Evolutionary conservation across 352 stramenopile species (phyloP), one percentile per base, ranked within the genome.

Genomic region (Vaucheria bursata): DNA sequence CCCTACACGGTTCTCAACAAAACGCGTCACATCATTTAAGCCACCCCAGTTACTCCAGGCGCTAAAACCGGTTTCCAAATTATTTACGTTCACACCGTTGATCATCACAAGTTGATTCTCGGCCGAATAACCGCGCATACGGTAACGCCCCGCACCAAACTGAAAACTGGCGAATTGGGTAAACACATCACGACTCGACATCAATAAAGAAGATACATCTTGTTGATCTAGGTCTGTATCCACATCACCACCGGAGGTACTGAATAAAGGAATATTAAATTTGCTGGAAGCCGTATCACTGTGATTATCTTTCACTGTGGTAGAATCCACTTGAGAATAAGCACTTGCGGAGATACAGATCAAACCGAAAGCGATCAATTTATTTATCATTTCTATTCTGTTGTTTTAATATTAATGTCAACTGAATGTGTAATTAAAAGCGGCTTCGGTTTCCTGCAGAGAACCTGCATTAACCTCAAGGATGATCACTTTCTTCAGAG

Each of bases 211-310:
- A 59, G 45, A 59, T 59, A 25, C 18, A 18, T 25, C 45, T 25
- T 59, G 45, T 59, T 59, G 45, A 59, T 25, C 25, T 18, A 59
- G 12, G 25, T 59, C 45, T 25, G 45, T 18, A 59, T 59, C 45
- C 18, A 59, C 25, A 59, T 59, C 45, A 59, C 45, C 45, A 59
- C 45, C 45, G 18, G 45, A 18, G 12, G 45, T 25, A 59, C 25
- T 59, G 25, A 59, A 59, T 18, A 59, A 18, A 59, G 45, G 45
- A 59, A 59, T 59, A 59, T 59, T 59, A 59, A 59, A 59, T 59
- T 18, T 59, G 45, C 25, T 59, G 25, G 18, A n/a, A n/a, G n/a
- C n/a, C n/a, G n/a, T n/a, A n/a, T n/a, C n/a, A n/a, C n/a, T n/a
- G n/a, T n/a, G n/a, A n/a, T n/a, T n/a, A n/a, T n/a, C n/a, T n/a